Evolutionary conservation across 2,329 filamentous ascomycete genomes (phyloP), one percentile per base, ranked within the genome.

Genomic region (Sporothrix brunneoviolacea): DNA sequence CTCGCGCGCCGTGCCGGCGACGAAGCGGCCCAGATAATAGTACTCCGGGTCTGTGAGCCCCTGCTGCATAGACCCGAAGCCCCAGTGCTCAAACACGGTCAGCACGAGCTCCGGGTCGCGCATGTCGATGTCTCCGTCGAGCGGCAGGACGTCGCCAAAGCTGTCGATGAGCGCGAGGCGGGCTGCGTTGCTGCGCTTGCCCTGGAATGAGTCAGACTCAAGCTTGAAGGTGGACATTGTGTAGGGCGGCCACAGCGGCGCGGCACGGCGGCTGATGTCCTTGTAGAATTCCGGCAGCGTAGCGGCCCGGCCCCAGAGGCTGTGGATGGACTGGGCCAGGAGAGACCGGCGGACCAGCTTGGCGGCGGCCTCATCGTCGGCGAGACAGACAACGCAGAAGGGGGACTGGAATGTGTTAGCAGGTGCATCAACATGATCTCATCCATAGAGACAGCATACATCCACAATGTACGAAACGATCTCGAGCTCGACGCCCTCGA

Each of bases 81-180:
- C 72, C 76, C 87, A 96, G 56, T 94, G 79, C 66, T 97, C 93
- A 61, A 93, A 86, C 27, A 97, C 74, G 50, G 78, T 82, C 63
- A 95, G 94, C 16, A 84, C 75, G 54, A 87, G 73, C 32, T 91
- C 83, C 0, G 89, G 82, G 18, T 79, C 73, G 50, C 79, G 82
- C 79, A 98, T 84, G 48, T 73, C 72, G 63, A 97, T 91, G 1
- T 80, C 81, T 0, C 93, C 93, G 13, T 81, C 68, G 60, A 97
- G 89, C 1, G 73, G 80, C 47, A 96, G 73, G 65, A 89, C 95
- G 8, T 46, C 38, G 24, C 72, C 70, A 66, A 97, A 95, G 1
- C 80, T 79, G 61, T 95, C 82, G 62, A 98, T 93, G 55, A 96
- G 79, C 8, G 75, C 72, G n/a, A 80, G 71, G 59, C 91, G 86